Base-by-base conservation (phyloP, 495 filamentous ascomycete species). In the Podospora tetraspora region DNA sequence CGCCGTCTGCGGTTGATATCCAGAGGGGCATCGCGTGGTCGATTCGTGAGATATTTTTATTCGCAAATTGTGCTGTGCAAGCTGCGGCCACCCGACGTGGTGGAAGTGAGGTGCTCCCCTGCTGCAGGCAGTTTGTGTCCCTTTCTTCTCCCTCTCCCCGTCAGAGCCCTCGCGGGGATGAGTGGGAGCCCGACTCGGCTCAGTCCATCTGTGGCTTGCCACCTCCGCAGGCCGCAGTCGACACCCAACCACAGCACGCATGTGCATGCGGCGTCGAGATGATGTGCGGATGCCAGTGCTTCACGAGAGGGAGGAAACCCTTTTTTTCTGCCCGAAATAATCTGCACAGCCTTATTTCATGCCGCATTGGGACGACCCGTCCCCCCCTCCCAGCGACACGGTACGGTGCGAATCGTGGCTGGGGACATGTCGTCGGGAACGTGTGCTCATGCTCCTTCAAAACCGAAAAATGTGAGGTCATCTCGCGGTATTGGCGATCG, bases 1-100 rank as follows among this genome's bases (percentile, higher is more conserved):
- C 61, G 61, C 61, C 61, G 61, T 62, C 61, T 62, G 61, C 29
- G 61, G 27, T 27, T 27, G 24, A 59, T 23, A 23, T 24, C 29
- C 62, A 37, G 32, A 23, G 25, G 63, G 63, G 24, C 9, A 34
- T 32, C 63, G 43, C 63, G 63, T 63, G 68, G 67, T 21, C 64
- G 60, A 73, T 66, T 68, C 37, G 59, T 59, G 62, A 70, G 69
- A 72, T 78, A 78, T 78, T 78, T 78, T 78, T 78, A 74, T 69
- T 69, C 70, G 23, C 61, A 58, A 21, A 30, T 69, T 70, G 76
- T 72, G 75, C 67, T 69, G 57, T 61, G 66, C 66, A 61, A 60
- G 71, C 74, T 73, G 74, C 74, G 69, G 70, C 73, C 56, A 71
- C 75, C 74, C 73, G 69, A 61, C 59, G 62, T 57, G 43, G 63